Conservation (phyloP, 306 rosid species). For the Sophora flavescens region DNA sequence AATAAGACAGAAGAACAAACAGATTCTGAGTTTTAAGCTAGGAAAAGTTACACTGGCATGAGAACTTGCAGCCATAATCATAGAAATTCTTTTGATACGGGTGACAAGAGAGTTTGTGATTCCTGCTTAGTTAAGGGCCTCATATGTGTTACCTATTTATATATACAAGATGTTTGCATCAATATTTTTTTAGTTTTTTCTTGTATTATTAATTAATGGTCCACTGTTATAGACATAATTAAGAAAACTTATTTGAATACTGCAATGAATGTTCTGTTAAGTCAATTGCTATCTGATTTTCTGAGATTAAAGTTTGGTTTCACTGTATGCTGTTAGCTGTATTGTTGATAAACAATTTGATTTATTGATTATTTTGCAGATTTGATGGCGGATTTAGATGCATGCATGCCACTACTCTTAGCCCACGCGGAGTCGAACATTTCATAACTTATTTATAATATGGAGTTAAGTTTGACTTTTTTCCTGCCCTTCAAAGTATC, state of each 20-base stretch:
- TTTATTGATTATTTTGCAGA: constrained; percentile 3
- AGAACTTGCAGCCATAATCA: constrained; percentile 35
- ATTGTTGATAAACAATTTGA: constrained; percentile 39
- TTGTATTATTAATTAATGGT: not conserved
- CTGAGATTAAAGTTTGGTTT: not conserved
- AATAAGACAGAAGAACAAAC: constrained; percentile 30
- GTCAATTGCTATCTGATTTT: not conserved
- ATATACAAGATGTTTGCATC: constrained; percentile 2
- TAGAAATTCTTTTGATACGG: not conserved
- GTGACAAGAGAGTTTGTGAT: not conserved
- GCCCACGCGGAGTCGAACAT: not conserved
- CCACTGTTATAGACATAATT: not conserved
- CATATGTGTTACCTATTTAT: constrained; percentile 28
- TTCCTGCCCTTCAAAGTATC: too few relatives aligned
- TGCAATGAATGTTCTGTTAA: constrained; percentile 14
- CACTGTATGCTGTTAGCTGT: constrained; percentile 37
- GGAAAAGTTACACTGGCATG: not conserved
- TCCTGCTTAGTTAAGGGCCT: constrained; percentile 15
- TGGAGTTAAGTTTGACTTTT: too few relatives aligned
- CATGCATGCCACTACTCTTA: not conserved
- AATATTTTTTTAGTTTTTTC: not conserved
- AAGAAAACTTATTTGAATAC: not conserved
- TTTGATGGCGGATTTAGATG: not conserved
- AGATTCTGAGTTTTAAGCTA: constrained; percentile 2
- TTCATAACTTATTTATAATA: not conserved